These are phyloP conservation scores for Elaeagnus macrophylla DNA, from an alignment of 306 rosid genomes.

Conservation along the genomic window DNA sequence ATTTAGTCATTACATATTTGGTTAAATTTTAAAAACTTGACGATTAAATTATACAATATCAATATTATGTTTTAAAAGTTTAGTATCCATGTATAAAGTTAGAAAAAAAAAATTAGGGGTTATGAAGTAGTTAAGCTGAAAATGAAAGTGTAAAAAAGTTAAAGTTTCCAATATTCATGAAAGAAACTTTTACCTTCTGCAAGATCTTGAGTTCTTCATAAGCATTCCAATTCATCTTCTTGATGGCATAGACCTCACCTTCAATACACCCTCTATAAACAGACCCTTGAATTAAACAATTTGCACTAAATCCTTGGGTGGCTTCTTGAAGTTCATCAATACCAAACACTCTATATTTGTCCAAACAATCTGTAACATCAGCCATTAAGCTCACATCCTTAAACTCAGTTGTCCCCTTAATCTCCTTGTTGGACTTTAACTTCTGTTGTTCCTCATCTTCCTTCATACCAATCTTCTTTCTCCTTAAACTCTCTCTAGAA, in stretches of 20 bases:
- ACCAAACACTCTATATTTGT: constrained; percentile 71
- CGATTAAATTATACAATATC: too few relatives aligned
- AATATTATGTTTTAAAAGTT: too few relatives aligned
- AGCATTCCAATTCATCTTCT: constrained; percentile 97
- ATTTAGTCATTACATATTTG: too few relatives aligned
- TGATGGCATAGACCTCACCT: constrained; percentile 63
- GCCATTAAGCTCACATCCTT: constrained; percentile 61
- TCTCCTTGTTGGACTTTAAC: constrained; percentile 8
- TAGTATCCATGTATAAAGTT: too few relatives aligned
- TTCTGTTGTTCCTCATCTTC: constrained; percentile 31
- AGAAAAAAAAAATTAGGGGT: too few relatives aligned
- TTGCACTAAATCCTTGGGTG: constrained; percentile 54
- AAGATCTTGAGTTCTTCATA: constrained; percentile 93
- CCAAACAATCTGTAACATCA: constrained; percentile 83
- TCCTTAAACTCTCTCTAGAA: constrained; percentile 37
- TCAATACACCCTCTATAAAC: constrained; percentile 60
- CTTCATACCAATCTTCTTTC: constrained; percentile 11
- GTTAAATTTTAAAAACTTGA: too few relatives aligned
- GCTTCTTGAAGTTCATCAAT: constrained; percentile 59
- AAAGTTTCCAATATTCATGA: too few relatives aligned
- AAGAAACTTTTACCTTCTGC: constrained; percentile 97
- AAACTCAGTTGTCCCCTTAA: constrained; percentile 12
- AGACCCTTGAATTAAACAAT: constrained; percentile 64
- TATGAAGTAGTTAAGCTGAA: too few relatives aligned
- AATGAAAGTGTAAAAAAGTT: too few relatives aligned